Evolutionary conservation across 176 grass and related monocot genomes (phyloP).

Genomic region (Rhynchospora breviuscula): DNA sequence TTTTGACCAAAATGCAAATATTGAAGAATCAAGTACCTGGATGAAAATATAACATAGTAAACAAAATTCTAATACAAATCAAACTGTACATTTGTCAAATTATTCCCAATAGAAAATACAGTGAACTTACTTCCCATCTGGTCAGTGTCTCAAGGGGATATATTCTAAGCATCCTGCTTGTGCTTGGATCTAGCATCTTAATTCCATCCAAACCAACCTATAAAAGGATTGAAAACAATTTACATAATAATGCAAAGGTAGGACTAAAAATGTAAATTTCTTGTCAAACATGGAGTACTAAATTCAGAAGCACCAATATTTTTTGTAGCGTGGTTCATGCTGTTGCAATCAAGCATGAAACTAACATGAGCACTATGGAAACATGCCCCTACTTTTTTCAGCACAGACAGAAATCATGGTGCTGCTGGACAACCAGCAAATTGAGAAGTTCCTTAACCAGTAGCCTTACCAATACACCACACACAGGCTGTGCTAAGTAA

Average conservation of each 20-base stretch:
- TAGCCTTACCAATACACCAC: not conserved
- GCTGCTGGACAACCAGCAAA: not conserved
- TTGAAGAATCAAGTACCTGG: constrained; percentile 79
- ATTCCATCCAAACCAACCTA: constrained; percentile 99
- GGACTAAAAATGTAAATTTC: not conserved
- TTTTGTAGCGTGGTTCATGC: not conserved
- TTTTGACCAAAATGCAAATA: constrained; percentile 98
- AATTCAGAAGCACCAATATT: not conserved
- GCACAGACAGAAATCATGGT: not conserved
- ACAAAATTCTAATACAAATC: not conserved
- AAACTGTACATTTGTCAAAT: constrained; percentile 1
- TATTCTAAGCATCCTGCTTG: constrained; percentile 74
- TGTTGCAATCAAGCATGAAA: not conserved
- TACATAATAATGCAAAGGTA: not conserved
- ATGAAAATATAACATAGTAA: constrained; percentile 27
- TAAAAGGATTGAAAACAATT: not conserved
- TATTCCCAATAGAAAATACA: not conserved
- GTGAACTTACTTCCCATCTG: constrained; percentile 87
- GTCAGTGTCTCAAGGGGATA: constrained; percentile 86
- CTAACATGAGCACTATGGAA: not conserved
- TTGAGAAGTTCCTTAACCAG: not conserved
- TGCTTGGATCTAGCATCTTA: constrained; percentile 95
- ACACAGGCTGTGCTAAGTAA: not conserved
- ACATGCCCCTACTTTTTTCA: not conserved
- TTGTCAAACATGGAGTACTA: not conserved